Evolutionary conservation across 2,329 filamentous ascomycete species (phyloP).

Genomic region (Claviceps quebecensis): DNA sequence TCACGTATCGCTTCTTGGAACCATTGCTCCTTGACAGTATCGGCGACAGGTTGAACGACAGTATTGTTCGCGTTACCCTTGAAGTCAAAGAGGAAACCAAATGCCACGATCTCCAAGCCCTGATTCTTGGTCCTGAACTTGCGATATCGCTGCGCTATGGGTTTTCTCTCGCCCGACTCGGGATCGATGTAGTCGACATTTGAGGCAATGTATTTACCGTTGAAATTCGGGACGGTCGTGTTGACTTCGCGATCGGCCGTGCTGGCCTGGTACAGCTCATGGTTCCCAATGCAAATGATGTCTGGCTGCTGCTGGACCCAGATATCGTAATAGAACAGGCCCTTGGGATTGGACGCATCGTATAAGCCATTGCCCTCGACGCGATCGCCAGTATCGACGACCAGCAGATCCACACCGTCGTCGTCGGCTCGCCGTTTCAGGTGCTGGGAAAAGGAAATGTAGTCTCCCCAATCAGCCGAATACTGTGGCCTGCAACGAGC

Average conservation of each 20-base stretch:
- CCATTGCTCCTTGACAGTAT: constrained; percentile 75
- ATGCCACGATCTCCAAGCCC: constrained; percentile 68
- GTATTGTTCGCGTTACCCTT: constrained; percentile 84
- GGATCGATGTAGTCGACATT: constrained; percentile 82
- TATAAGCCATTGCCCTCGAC: constrained; percentile 93
- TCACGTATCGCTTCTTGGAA: constrained; percentile 77
- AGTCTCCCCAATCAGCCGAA: constrained; percentile 95
- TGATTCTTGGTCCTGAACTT: constrained; percentile 89
- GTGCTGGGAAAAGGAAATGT: constrained; percentile 80
- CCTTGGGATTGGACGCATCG: constrained; percentile 77
- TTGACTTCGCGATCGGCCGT: constrained; percentile 67
- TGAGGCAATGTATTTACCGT: constrained; percentile 69
- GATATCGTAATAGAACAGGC: constrained; percentile 78
- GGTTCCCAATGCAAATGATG: constrained; percentile 77
- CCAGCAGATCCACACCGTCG: constrained; percentile 67
- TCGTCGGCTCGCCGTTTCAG: constrained; percentile 67
- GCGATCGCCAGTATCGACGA: constrained; percentile 90
- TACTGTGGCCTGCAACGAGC: constrained; percentile 55
- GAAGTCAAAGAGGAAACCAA: constrained; percentile 94
- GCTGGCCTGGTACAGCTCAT: constrained; percentile 78
- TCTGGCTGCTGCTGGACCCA: constrained; percentile 73
- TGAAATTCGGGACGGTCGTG: constrained; percentile 71
- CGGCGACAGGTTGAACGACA: constrained; percentile 62
- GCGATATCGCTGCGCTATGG: constrained; percentile 69
- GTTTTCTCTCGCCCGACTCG: constrained; percentile 53